Conservation (phyloP, 768 basidiomycete species). For the Lactarius quietus region DNA sequence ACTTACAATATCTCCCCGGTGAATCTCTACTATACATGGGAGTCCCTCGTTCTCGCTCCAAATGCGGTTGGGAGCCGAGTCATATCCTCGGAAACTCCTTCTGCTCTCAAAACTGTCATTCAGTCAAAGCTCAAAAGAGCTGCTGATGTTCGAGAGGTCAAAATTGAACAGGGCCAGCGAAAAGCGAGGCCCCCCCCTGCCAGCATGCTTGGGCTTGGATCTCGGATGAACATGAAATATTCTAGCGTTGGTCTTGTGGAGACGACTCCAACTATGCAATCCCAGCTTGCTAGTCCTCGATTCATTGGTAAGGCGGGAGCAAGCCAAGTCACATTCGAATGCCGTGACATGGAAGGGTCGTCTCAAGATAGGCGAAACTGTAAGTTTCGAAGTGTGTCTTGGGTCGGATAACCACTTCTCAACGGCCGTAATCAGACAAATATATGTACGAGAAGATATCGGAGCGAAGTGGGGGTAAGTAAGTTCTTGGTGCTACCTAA, state of each 20-base stretch:
- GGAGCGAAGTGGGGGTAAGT: constrained; percentile 75
- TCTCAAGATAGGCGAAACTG: constrained; percentile 48
- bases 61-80: constrained; percentile 9
- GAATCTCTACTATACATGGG: constrained; percentile 63
- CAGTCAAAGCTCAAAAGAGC: constrained; percentile 13
- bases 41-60: constrained; percentile 38
- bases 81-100: constrained; percentile 25
- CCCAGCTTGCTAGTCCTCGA: neutral
- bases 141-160: neutral
- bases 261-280: neutral
- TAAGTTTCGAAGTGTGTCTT: constrained; percentile 36
- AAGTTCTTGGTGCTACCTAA: neutral
- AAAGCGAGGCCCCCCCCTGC: neutral
- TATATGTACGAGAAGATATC: constrained; percentile 95
- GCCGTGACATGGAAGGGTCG: constrained; percentile 18
- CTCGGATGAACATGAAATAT: constrained; percentile 31
- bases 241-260: constrained; percentile 17
- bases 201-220: constrained; percentile 30
- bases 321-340: constrained; percentile 16
- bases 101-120: constrained; percentile 11
- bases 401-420: constrained; percentile 1
- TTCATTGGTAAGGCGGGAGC: constrained; percentile 7
- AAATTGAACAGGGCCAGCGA: constrained; percentile 1
- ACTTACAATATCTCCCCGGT: constrained; percentile 54
- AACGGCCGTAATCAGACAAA: constrained; percentile 43